phyloP scores from a whole-genome alignment of 495 filamentous ascomycete species.

The Tuber melanosporum region DNA sequence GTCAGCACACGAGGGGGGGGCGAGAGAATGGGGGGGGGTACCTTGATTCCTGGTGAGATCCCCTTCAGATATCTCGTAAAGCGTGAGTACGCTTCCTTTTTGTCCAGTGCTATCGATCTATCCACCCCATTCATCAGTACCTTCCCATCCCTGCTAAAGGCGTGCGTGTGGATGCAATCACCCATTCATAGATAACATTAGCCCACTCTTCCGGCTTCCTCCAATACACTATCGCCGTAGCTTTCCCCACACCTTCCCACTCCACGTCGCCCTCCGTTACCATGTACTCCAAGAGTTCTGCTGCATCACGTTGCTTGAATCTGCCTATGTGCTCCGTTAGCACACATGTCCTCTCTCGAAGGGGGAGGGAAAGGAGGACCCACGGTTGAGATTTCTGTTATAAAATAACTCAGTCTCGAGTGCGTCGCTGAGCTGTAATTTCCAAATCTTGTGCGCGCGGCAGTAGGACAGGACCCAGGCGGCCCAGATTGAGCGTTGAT shows the following conservation, averaged over 20 bases:
- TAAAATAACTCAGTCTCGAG: constrained; percentile 55
- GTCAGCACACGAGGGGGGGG: constrained; percentile 4
- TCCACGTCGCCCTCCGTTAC: constrained; percentile 48
- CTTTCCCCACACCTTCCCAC: constrained; percentile 44
- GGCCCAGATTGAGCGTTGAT: constrained; percentile 78
- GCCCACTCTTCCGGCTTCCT: constrained; percentile 69
- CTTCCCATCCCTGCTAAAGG: neutral
- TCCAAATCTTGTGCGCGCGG: constrained; percentile 63
- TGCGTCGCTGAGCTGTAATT: constrained; percentile 59
- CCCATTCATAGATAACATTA: constrained; percentile 55
- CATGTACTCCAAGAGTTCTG: constrained; percentile 69
- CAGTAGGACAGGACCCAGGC: constrained; percentile 80
- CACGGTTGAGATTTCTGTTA: constrained; percentile 47
- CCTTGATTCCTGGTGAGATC: constrained; percentile 58
- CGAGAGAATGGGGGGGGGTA: constrained; percentile 28
- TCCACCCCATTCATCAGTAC: constrained; percentile 6
- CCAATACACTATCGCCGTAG: constrained; percentile 62
- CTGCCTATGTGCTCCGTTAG: constrained; percentile 41
- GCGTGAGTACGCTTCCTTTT: constrained; percentile 64
- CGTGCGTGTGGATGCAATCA: constrained; percentile 42
- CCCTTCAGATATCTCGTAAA: constrained; percentile 67
- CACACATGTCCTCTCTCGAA: neutral
- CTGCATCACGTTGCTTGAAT: constrained; percentile 56
- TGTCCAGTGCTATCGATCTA: constrained; percentile 68
- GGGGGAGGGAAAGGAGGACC: neutral